Base-by-base conservation (phyloP, 2,329 filamentous ascomycete genomes). In the Pseudogymnoascus sp. region DNA sequence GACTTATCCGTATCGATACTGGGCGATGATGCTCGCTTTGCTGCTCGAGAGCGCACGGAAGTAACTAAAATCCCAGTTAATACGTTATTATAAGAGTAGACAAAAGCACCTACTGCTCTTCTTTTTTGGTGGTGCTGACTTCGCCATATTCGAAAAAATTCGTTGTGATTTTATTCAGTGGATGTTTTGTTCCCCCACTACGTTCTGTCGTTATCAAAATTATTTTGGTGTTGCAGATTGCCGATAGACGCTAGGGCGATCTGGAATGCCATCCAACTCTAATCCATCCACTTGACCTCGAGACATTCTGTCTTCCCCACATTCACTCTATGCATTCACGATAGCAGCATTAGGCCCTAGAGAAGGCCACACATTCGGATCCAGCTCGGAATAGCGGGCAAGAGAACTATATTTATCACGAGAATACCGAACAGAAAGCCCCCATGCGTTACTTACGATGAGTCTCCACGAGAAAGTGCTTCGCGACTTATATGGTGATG, bases 21-120 rank as follows among this genome's bases (percentile, higher is more conserved):
- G 25, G 88, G 87, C 3, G 87, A 89, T 14, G 84, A 84, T 55
- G 86, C 89, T 66, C 90, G 85, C 71, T 89, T 84, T 41, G 88
- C 88, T 63, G 88, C 88, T 67, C 90, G 87, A 61, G 90, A 92
- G 77, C 87, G 88, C 63, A 85, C 75, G 4, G 88, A 90, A 80
- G 79, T 62, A 78, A 61, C 70, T 72, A 61, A 60, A 63, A 22
- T 30, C 7, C 25, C 9, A 33, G 49, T 33, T 7, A 6, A 33
- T 12, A 55, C 19, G 11, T 22, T 6, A 30, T 45, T 45, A 16
- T 19, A 45, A 35, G 9, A 22, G 28, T n/a, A 23, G 30, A 12
- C n/a, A 25, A 33, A 25, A 38, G n/a, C 60, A 65, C 66, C 64
- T 64, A 72, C 71, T 49, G 41, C 64, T 67, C 61, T 69, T 70